A percentile compares a stretch with the other conserved stretches of the same genome.
These are phyloP conservation scores for Aciculosporium take DNA, from an alignment of 2,329 filamentous ascomycete genomes.

Conservation along the genomic window DNA sequence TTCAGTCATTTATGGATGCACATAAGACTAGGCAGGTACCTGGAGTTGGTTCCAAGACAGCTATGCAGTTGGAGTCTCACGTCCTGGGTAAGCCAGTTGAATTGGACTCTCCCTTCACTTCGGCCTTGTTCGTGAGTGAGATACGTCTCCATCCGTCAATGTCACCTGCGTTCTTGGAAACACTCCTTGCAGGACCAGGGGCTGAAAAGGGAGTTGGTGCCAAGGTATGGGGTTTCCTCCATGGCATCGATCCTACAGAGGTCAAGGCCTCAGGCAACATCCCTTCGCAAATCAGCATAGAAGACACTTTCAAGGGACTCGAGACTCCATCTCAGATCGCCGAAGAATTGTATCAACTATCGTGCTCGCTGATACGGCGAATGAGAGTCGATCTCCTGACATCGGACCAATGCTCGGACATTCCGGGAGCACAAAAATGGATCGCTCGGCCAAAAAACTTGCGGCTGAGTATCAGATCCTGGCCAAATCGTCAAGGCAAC, in stretches of 20 bases:
- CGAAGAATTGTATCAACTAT: conserved; percentile 54
- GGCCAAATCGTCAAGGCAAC: conserved; percentile 18
- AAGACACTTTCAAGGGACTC: conserved; percentile 73
- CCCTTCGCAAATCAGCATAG: conserved; percentile 83
- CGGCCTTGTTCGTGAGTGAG: conserved; percentile 46
- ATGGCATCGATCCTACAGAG: conserved; percentile 64
- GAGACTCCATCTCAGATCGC: conserved; percentile 48
- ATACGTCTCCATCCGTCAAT: conserved; percentile 50
- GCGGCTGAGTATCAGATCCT: conserved; percentile 62
- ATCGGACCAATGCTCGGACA: conserved; percentile 24
- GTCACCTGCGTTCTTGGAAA: conserved; percentile 49
- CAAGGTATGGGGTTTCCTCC: conserved; percentile 63
- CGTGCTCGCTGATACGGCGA: conserved; percentile 56
- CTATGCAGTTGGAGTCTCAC: conserved; percentile 35
- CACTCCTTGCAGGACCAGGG: conserved; percentile 55
- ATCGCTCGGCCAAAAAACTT: conserved; percentile 68
- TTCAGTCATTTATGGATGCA: conserved; percentile 55
- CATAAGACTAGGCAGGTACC: conserved; percentile 71
- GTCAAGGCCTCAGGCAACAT: conserved; percentile 58
- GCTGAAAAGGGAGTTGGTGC: conserved; percentile 55
- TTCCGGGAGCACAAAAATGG: conserved; percentile 39
- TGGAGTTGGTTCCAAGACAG: conserved; percentile 64
- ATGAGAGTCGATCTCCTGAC: conserved; percentile 66
- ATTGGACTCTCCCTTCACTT: conserved; percentile 22
- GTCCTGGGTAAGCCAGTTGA: conserved; percentile 25